phyloP scores from a whole-genome alignment of 2,329 filamentous ascomycete species.

The Alternaria viburni region DNA sequence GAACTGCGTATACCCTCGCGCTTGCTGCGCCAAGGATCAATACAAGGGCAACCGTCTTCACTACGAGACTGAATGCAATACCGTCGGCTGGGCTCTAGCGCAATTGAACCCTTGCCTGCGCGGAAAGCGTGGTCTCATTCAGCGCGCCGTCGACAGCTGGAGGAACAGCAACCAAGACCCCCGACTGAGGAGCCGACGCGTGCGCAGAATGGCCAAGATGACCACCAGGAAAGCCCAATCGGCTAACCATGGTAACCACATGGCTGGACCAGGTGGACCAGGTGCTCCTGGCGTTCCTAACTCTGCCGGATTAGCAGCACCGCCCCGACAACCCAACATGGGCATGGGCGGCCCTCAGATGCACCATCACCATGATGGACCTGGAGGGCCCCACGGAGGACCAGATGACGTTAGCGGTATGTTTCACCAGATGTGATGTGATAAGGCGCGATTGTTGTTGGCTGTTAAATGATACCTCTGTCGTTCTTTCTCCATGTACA shows the following conservation, averaged over 20 bases:
- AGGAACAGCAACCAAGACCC: slow-evolving; percentile 98
- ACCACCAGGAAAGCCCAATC: slow-evolving; percentile 78
- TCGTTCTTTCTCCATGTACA: slow-evolving; percentile 52
- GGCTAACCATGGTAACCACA: slow-evolving; percentile 66
- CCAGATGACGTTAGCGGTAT: slow-evolving; percentile 92
- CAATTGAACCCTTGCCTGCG: slow-evolving; percentile 89
- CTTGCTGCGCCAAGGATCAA: slow-evolving; percentile 92
- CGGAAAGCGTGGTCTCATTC: slow-evolving; percentile 93
- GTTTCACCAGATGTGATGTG: slow-evolving; percentile 86
- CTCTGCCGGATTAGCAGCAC: slow-evolving; percentile 66
- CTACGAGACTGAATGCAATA: slow-evolving; percentile 99
- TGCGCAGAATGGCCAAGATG: slow-evolving; percentile 95
- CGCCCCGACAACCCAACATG: slow-evolving; percentile 69
- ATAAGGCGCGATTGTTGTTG: slow-evolving; percentile 44
- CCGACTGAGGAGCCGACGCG: slow-evolving; percentile 84
- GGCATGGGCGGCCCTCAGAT: slow-evolving; percentile 70
- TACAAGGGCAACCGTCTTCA: slow-evolving; percentile 95
- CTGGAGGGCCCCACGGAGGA: slow-evolving; percentile 69
- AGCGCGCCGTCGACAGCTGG: slow-evolving; percentile 98
- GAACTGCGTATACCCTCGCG: slow-evolving; percentile 96
- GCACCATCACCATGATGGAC: slow-evolving; percentile 76
- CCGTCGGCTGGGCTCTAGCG: slow-evolving; percentile 98
- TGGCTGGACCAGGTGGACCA: slow-evolving; percentile 68
- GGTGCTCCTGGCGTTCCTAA: slow-evolving; percentile 70
- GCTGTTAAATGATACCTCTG: slow-evolving; percentile 50